These are phyloP conservation scores for Boletus pseudopeckii DNA, from an alignment of 768 basidiomycete genomes.

Conservation along the genomic window DNA sequence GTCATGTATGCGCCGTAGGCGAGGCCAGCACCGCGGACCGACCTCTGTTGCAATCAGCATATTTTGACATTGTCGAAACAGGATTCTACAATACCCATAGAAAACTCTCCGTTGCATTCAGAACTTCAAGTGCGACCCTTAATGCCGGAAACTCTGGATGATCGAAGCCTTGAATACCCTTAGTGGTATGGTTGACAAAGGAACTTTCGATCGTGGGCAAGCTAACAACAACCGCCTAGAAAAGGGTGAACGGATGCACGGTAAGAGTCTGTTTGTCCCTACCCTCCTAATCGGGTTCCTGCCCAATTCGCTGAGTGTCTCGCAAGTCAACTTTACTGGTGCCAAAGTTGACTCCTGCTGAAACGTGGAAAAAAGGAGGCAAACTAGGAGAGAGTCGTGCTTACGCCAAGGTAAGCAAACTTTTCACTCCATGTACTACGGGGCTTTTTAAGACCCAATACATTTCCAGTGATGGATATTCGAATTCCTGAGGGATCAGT, in stretches of 20 bases:
- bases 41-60: conserved; percentile 48
- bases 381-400: conserved; percentile 36
- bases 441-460: conserved; percentile 67
- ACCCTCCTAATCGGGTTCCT: conserved; percentile 71
- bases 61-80: background rate
- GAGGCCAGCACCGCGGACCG: conserved; percentile 90
- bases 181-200: conserved; percentile 74
- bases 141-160: conserved; percentile 85
- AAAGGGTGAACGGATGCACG: background rate
- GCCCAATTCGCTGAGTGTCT: conserved; percentile 76
- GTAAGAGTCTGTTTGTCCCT: conserved; percentile 3
- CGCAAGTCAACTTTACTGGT: conserved; percentile 61
- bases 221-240: conserved; percentile 78
- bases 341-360: conserved; percentile 50
- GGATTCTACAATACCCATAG: conserved; percentile 65
- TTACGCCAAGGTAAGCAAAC: conserved; percentile 55
- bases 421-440: conserved; percentile 70
- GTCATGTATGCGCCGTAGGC: conserved; percentile 87
- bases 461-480: conserved; percentile 87
- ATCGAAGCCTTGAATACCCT: conserved; percentile 73
- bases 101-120: conserved; percentile 93
- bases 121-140: conserved; percentile 76
- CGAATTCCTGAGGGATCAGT: conserved; percentile 79
- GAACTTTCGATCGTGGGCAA: conserved; percentile 94
- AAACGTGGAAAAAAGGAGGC: conserved; percentile 1